These are phyloP conservation scores for Hibiscus syriacus DNA, from an alignment of 345 rosid species.

Conservation along the genomic window DNA sequence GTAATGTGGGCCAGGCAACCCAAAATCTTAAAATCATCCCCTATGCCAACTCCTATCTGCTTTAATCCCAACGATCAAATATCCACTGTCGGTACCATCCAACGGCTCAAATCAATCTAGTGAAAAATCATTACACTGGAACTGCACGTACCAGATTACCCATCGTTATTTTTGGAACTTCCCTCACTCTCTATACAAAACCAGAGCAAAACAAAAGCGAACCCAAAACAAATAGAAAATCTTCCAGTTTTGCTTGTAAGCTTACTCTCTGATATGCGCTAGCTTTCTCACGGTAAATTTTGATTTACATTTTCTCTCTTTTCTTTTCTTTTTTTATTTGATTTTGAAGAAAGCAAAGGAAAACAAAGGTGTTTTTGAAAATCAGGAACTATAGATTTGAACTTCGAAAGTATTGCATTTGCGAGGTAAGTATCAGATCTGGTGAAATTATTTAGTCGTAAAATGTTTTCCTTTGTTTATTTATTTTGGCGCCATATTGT, in stretches of 20 bases:
- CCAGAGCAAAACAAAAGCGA: constrained; percentile 5
- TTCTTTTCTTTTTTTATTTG: neutral
- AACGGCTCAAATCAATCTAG: neutral
- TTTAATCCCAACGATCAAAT: no score
- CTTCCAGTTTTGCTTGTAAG: constrained; percentile 32
- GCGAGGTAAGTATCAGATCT: constrained; percentile 11
- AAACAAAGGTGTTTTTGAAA: neutral
- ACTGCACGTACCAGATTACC: neutral
- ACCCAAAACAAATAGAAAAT: neutral
- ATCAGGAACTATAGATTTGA: neutral
- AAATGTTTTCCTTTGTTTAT: neutral
- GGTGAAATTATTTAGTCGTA: neutral
- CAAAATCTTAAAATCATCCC: no score
- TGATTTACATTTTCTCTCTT: neutral
- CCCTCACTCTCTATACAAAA: constrained; percentile 3
- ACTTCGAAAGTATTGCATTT: neutral
- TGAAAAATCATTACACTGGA: neutral
- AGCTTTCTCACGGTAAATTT: neutral
- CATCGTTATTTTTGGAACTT: constrained; percentile 1
- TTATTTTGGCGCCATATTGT: constrained; percentile 1
- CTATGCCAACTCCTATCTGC: no score
- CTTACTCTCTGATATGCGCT: constrained; percentile 14
- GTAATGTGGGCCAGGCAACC: no score
- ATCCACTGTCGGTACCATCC: neutral
- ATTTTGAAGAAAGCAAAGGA: neutral